phyloP scores from a whole-genome alignment of 1,284 basidiomycete species.

The Puccinia triticina region DNA sequence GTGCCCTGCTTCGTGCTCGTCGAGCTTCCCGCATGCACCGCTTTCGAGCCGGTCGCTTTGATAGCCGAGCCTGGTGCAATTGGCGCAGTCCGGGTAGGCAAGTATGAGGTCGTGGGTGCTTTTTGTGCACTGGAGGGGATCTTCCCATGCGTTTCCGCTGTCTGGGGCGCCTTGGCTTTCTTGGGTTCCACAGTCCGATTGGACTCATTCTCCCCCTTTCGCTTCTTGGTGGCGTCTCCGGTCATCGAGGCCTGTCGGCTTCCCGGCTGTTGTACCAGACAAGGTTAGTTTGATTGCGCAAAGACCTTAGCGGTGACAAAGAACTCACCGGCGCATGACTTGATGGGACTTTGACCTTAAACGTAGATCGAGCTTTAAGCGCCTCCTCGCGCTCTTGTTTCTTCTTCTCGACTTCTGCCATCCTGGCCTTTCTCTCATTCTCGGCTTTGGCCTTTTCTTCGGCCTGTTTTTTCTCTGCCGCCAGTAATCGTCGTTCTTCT shows the following conservation, averaged over 20 bases:
- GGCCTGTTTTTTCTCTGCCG: conserved; percentile 63
- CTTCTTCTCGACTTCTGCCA: conserved; percentile 67
- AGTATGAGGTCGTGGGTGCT: conserved; percentile 22
- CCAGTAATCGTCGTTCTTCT: conserved; percentile 74
- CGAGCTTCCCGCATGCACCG: neutral
- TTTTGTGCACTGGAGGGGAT: conserved; percentile 42
- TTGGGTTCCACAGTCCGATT: conserved; percentile 36
- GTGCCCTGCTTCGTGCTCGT: neutral
- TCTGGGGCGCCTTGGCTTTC: conserved; percentile 30
- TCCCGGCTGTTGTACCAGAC: neutral
- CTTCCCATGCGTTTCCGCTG: neutral
- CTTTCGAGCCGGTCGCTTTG: conserved; percentile 28
- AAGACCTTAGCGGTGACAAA: neutral
- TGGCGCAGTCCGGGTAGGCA: conserved; percentile 28
- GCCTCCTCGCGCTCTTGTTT: conserved; percentile 48
- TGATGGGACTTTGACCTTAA: conserved; percentile 40
- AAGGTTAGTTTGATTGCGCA: neutral
- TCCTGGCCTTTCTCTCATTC: conserved; percentile 63
- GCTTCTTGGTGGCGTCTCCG: conserved; percentile 44
- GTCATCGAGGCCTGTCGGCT: conserved; percentile 30
- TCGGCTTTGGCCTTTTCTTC: conserved; percentile 78
- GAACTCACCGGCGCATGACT: conserved; percentile 36
- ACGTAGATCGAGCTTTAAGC: conserved; percentile 9
- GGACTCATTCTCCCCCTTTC: conserved; percentile 42
- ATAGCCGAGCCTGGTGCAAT: conserved; percentile 33